Conservation (phyloP, 345 rosid species). For the Populus davidiana region DNA sequence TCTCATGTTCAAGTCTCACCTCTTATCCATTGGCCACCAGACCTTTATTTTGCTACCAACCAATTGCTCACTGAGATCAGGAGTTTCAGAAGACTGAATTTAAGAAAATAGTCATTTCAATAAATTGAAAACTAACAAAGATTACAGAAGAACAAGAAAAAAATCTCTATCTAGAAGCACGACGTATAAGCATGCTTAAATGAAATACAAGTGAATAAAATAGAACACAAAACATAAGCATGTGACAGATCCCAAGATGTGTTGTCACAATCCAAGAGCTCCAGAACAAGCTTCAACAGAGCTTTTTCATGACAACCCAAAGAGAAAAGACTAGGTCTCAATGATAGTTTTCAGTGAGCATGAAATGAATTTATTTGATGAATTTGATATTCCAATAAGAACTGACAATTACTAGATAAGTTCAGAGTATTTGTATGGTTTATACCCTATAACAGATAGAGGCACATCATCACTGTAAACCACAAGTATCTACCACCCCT, state of each 20-base stretch:
- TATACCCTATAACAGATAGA: neutral
- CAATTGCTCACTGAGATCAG: slow-evolving; percentile 38
- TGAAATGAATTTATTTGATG: neutral
- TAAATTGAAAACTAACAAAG: neutral
- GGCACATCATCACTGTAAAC: neutral
- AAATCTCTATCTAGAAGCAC: neutral
- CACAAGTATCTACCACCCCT: neutral
- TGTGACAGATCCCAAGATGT: neutral
- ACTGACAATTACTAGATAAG: neutral
- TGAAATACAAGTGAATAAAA: neutral
- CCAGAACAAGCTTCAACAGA: neutral
- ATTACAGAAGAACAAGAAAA: neutral
- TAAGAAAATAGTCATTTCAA: neutral
- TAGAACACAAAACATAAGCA: neutral
- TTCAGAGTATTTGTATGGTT: neutral
- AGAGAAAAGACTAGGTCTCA: neutral
- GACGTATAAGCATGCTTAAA: neutral
- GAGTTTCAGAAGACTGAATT: slow-evolving; percentile 37
- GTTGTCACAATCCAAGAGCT: neutral
- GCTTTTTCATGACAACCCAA: neutral
- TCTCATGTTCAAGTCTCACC: slow-evolving; percentile 34
- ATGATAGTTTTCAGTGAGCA: neutral
- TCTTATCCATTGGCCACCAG: slow-evolving; percentile 73
- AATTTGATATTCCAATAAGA: neutral
- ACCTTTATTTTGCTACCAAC: slow-evolving; percentile 52